Percentiles rank a stretch among this genome's conserved stretches.
phyloP scores from a whole-genome alignment of 192 early-diverging fungal species.

The Funneliformis mosseae region DNA sequence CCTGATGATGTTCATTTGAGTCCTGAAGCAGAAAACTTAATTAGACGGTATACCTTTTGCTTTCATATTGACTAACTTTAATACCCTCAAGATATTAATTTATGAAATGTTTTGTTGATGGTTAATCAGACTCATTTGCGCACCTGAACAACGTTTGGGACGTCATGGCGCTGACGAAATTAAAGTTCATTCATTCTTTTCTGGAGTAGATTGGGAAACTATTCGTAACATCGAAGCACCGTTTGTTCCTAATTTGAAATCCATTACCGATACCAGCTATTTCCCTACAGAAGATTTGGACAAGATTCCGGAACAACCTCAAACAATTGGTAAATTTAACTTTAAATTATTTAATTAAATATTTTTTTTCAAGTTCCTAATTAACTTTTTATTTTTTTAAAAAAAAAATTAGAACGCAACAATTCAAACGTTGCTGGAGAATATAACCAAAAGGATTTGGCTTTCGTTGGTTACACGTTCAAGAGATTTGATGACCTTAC shows the following conservation, averaged over 20 bases:
- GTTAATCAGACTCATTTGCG: conserved; percentile 75
- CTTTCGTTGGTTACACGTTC: conserved; percentile 99
- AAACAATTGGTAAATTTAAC: neutral
- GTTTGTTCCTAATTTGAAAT: conserved; percentile 86
- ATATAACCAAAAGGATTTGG: conserved; percentile 85
- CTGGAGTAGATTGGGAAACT: conserved; percentile 87
- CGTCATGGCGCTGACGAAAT: conserved; percentile 81
- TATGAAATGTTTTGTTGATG: neutral
- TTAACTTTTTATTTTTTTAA: neutral
- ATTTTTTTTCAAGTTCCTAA: neutral
- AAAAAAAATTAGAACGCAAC: conserved; percentile 12
- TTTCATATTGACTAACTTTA: neutral
- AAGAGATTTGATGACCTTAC: conserved; percentile 88
- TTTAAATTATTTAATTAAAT: too few relatives aligned
- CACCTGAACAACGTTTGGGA: conserved; percentile 82
- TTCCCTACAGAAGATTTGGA: conserved; percentile 95
- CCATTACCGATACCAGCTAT: conserved; percentile 98
- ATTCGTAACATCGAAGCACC: conserved; percentile 85
- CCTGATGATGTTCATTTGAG: conserved; percentile 93
- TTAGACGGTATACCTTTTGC: conserved; percentile 64
- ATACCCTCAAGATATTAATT: neutral
- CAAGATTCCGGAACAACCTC: conserved; percentile 61
- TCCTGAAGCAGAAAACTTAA: conserved; percentile 89
- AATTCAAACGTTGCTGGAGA: conserved; percentile 31
- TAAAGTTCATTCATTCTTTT: conserved; percentile 93